Percentiles rank a stretch among this genome's conserved stretches.
Evolutionary conservation across 306 rosid species (phyloP).

Genomic region (Notholithocarpus densiflorus): DNA sequence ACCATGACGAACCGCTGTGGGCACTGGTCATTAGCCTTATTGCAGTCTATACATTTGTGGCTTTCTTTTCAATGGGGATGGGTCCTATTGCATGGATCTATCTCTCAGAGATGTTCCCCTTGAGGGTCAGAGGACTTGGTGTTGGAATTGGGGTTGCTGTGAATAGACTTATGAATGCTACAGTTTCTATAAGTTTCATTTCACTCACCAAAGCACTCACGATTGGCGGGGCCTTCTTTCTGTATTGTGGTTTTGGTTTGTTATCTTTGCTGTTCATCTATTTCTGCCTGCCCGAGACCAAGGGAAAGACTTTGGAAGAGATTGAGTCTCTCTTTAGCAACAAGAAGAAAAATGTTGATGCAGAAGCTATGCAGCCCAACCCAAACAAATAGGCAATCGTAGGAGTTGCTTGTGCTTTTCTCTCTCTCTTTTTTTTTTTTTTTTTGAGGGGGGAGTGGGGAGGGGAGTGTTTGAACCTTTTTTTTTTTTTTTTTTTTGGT

Average conservation of each 20-base stretch:
- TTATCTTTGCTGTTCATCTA: slow-evolving; percentile 68
- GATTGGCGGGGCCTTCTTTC: slow-evolving; percentile 71
- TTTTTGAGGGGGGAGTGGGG: too few relatives aligned
- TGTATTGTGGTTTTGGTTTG: slow-evolving; percentile 61
- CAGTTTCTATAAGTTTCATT: slow-evolving; percentile 58
- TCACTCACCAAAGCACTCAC: slow-evolving; percentile 64
- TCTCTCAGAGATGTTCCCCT: slow-evolving; percentile 72
- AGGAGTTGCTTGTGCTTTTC: too few relatives aligned
- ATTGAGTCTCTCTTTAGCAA: slow-evolving; percentile 56
- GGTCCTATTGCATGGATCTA: slow-evolving; percentile 87
- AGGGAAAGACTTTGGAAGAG: slow-evolving; percentile 73
- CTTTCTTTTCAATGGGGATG: slow-evolving; percentile 64
- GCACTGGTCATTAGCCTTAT: slow-evolving; percentile 48
- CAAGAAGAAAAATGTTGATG: not conserved
- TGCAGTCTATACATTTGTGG: slow-evolving; percentile 49
- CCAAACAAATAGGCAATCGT: too few relatives aligned
- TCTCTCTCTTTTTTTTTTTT: too few relatives aligned
- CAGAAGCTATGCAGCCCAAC: not conserved
- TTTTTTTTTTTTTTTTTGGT: too few relatives aligned
- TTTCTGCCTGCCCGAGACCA: slow-evolving; percentile 72
- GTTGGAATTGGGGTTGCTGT: slow-evolving; percentile 68
- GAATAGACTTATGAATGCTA: slow-evolving; percentile 63
- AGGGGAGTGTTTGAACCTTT: too few relatives aligned
- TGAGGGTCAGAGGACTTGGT: slow-evolving; percentile 74
- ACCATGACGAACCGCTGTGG: slow-evolving; percentile 45